Percentiles rank a stretch among this genome's conserved stretches.
Evolutionary conservation across 257 asterid species (phyloP).

Genomic region (Penstemon barbatus): DNA sequence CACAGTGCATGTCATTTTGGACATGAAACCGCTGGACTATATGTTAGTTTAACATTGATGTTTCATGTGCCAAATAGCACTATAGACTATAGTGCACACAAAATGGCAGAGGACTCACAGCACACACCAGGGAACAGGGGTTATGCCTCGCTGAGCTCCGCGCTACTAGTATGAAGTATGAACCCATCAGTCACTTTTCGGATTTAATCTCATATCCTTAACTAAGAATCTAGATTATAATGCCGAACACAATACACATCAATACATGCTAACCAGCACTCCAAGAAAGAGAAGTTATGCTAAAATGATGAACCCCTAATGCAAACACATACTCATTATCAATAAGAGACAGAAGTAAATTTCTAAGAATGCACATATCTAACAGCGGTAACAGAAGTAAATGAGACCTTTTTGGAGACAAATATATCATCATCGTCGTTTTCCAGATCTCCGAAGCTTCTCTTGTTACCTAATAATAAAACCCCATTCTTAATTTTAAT

Average conservation of each 20-base stretch:
- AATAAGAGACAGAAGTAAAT: neutral
- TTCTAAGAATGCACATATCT: neutral
- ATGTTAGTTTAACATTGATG: too few species aligned
- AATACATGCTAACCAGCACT: neutral
- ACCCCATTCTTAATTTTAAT: slow-evolving; percentile 13
- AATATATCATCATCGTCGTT: slow-evolving; percentile 92
- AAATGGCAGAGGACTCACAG: too few species aligned
- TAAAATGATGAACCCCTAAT: neutral
- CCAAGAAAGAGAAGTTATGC: neutral
- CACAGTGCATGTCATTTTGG: too few species aligned
- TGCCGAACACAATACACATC: neutral
- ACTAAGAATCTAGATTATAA: neutral
- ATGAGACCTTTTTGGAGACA: slow-evolving; percentile 77
- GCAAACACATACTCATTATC: neutral
- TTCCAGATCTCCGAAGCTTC: slow-evolving; percentile 79
- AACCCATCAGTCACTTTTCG: neutral
- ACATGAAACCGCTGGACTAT: too few species aligned
- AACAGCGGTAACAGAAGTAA: neutral
- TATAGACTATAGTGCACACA: too few species aligned
- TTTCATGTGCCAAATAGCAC: too few species aligned
- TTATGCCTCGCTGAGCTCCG: too few species aligned
- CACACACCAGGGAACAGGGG: too few species aligned
- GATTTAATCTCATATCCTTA: neutral
- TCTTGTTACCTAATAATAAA: slow-evolving; percentile 55
- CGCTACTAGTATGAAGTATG: too few species aligned